Conservation (phyloP, 2,329 filamentous ascomycete genomes). For the Ceratocystis papillata region DNA sequence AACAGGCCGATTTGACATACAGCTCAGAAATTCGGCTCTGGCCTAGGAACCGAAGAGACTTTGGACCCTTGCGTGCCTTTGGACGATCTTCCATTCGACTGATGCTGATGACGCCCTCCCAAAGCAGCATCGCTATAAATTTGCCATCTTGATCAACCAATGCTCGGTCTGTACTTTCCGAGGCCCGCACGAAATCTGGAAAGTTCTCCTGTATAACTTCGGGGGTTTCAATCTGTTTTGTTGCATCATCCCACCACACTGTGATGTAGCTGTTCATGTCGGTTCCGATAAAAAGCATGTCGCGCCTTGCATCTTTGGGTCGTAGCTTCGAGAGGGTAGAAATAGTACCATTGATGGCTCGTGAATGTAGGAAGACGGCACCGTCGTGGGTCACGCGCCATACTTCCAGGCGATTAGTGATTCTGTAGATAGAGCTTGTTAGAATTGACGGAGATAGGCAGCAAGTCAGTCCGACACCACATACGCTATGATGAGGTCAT, state of each 20-base stretch:
- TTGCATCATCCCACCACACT: conserved; percentile 62
- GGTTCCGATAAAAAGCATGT: conserved; percentile 87
- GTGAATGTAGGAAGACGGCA: conserved; percentile 54
- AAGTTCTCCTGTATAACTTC: conserved; percentile 43
- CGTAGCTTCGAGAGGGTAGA: conserved; percentile 72
- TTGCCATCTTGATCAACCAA: conserved; percentile 68
- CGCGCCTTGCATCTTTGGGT: conserved; percentile 60
- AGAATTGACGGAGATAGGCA: neutral
- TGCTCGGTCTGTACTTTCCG: conserved; percentile 72
- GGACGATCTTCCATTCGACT: conserved; percentile 38
- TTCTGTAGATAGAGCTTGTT: conserved; percentile 41
- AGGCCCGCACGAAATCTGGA: conserved; percentile 58
- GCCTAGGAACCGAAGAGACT: conserved; percentile 33
- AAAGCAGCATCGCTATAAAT: conserved; percentile 48
- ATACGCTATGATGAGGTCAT: conserved; percentile 80
- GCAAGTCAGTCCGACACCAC: neutral
- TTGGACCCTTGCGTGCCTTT: conserved; percentile 13
- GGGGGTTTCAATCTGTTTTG: conserved; percentile 40
- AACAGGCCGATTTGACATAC: conserved; percentile 48
- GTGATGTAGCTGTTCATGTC: conserved; percentile 87
- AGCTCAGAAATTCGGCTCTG: conserved; percentile 49
- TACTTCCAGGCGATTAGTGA: conserved; percentile 76
- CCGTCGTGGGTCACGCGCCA: conserved; percentile 59
- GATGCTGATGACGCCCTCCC: conserved; percentile 50
- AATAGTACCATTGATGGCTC: conserved; percentile 72